Base-by-base conservation (phyloP, 2,329 filamentous ascomycete genomes). In the Daldinia eschscholtzii region DNA sequence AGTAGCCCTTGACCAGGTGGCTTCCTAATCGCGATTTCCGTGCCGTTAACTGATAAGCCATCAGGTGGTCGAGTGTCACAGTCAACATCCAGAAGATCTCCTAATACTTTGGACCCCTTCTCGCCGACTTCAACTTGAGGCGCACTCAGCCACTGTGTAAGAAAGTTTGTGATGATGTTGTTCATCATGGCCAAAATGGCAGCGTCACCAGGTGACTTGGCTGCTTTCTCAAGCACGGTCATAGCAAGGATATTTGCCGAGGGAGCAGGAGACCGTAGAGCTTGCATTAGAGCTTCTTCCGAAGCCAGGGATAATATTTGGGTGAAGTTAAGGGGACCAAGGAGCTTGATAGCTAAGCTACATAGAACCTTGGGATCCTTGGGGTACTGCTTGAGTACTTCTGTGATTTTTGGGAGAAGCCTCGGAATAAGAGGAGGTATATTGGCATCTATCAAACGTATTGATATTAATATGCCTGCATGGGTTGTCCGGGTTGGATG, bases 191-290 rank as follows among this genome's bases (percentile, higher is more conserved):
- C 84, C 4, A 90, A 77, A 37, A 85, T 82, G 41, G 83, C 82
- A 35, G 83, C 83, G 57, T 88, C 85, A 57, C 80, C 76, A 12
- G 86, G 82, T 3, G 80, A 80, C 15, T 77, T 76, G 23, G 85
- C 79, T 3, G 87, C 88, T 73, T 90, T 90, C 67, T 85, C 80
- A 30, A 90, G 74, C 61, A 90, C 81, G 60, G 83, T 79, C 72
- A 91, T 81, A 73, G 84, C 88, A 26, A 91, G 84, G 15, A 89
- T 79, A 74, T 88, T 88, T 33, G 86, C 86, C 1, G 86, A 85
- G 0, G 87, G 83, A 0, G 86, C 81, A 1, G 86, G 83, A 0
- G 87, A 88, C 53, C 78, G 77, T 15, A 90, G 80, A 26, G 87
- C 87, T 41, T 81, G 80, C 55, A 88, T 78, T 3, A 90, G 76